A percentile compares a stretch with the other conserved stretches of the same genome.
Conservation (phyloP, 106 monocot species). For the Cymbidium sinense region DNA sequence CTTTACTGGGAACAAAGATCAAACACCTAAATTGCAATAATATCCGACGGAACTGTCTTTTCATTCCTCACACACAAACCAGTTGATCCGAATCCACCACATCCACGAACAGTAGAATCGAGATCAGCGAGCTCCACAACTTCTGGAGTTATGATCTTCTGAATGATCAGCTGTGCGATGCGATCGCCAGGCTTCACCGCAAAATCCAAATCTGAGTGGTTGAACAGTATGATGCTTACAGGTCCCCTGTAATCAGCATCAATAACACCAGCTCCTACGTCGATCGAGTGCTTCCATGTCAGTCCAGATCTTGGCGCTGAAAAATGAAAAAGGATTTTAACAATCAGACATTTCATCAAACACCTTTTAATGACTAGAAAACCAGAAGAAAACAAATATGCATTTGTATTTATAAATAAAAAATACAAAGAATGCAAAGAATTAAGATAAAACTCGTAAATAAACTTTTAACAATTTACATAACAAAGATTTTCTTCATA, state of each 20-base stretch:
- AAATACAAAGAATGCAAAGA: no score
- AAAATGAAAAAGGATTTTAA: not conserved
- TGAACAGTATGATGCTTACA: constrained; percentile 69
- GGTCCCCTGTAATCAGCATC: constrained; percentile 86
- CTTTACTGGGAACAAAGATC: no score
- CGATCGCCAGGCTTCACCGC: constrained; percentile 65
- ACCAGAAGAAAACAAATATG: no score
- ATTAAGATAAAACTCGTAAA: no score
- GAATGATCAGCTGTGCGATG: constrained; percentile 74
- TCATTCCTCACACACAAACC: not conserved
- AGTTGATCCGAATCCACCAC: constrained; percentile 78
- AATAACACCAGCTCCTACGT: constrained; percentile 80
- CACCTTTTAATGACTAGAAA: not conserved
- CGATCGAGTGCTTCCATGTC: constrained; percentile 87
- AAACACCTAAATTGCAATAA: no score
- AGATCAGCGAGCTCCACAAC: constrained; percentile 58
- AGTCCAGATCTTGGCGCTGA: constrained; percentile 69
- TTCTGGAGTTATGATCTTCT: constrained; percentile 63
- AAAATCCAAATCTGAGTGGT: constrained; percentile 67
- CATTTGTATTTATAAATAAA: no score
- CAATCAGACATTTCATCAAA: constrained; percentile 28
- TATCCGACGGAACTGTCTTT: no score
- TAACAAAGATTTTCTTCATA: no score
- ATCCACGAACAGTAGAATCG: constrained; percentile 51
- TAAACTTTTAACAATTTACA: no score